phyloP scores from a whole-genome alignment of 495 filamentous ascomycete species.

The Penicillium manginii region DNA sequence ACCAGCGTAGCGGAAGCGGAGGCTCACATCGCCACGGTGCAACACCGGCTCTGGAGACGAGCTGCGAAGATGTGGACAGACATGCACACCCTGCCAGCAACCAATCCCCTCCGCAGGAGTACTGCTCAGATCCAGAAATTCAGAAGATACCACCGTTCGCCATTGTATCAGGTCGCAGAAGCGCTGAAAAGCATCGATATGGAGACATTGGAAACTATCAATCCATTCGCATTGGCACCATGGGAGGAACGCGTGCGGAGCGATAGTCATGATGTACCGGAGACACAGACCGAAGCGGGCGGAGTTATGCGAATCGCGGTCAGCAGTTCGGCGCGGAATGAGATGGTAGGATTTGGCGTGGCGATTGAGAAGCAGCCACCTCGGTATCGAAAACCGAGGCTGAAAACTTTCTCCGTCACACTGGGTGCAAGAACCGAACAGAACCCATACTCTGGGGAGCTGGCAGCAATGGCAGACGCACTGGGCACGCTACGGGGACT shows the following conservation, averaged over 20 bases:
- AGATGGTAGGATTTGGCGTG: conserved; percentile 17
- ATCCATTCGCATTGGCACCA: conserved; percentile 7
- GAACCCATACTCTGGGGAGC: conserved; percentile 16
- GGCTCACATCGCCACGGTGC: neutral
- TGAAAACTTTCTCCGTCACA: conserved; percentile 16
- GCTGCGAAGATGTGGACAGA: conserved; percentile 7
- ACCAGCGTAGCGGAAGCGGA: neutral
- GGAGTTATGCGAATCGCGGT: conserved; percentile 7
- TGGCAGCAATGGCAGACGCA: conserved; percentile 12
- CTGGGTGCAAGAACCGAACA: conserved; percentile 18
- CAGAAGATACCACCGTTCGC: conserved; percentile 21
- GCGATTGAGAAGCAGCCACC: conserved; percentile 17
- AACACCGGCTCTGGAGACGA: neutral
- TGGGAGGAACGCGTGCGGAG: conserved; percentile 16
- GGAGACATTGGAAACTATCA: neutral
- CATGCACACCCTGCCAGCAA: conserved; percentile 25
- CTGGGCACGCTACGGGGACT: conserved; percentile 14
- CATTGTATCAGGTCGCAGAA: conserved; percentile 8
- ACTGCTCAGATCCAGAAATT: conserved; percentile 19
- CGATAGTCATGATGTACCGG: conserved; percentile 1
- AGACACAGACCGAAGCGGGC: conserved; percentile 3
- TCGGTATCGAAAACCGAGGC: conserved; percentile 17
- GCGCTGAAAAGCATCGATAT: neutral
- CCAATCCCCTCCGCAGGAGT: conserved; percentile 26
- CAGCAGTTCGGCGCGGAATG: conserved; percentile 21